These are phyloP conservation scores for Suhomyces atakaporum DNA, from an alignment of 1,139 yeast species.

Conservation along the genomic window DNA sequence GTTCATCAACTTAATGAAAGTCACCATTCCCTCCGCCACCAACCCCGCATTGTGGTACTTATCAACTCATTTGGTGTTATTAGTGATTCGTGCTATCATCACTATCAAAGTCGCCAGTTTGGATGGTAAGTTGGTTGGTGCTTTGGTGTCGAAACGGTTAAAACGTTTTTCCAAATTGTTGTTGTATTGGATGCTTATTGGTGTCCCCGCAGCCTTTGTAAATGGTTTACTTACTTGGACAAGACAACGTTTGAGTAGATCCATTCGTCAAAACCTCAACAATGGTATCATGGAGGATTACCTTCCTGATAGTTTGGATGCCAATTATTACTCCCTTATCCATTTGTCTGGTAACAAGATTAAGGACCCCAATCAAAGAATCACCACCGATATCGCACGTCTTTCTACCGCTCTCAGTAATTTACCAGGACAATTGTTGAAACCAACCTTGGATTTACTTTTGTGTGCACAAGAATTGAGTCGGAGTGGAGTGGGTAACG, in stretches of 20 bases:
- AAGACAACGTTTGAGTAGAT: constrained; percentile 65
- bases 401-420: constrained; percentile 72
- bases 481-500: constrained; percentile 72
- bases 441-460: constrained; percentile 79
- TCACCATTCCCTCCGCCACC: constrained; percentile 41
- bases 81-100: constrained; percentile 69
- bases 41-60: constrained; percentile 46
- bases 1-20: constrained; percentile 32
- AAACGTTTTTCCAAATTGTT: constrained; percentile 63
- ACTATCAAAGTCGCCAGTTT: constrained; percentile 83
- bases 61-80: constrained; percentile 57
- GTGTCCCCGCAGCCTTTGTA: constrained; percentile 83
- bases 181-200: constrained; percentile 79
- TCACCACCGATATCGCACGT: constrained; percentile 76
- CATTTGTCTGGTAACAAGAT: constrained; percentile 60
- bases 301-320: constrained; percentile 59
- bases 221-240: constrained; percentile 75
- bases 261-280: constrained; percentile 68
- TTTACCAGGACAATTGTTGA: constrained; percentile 83
- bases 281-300: constrained; percentile 64
- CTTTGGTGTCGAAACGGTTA: constrained; percentile 73
- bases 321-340: constrained; percentile 54
- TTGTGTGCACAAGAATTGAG: constrained; percentile 82
- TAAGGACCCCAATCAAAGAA: constrained; percentile 79
- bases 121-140: constrained; percentile 85